Evolutionary conservation across 2,329 filamentous ascomycete species (phyloP), one percentile per base, ranked within the genome.

Genomic region (Fusarium acutatum): DNA sequence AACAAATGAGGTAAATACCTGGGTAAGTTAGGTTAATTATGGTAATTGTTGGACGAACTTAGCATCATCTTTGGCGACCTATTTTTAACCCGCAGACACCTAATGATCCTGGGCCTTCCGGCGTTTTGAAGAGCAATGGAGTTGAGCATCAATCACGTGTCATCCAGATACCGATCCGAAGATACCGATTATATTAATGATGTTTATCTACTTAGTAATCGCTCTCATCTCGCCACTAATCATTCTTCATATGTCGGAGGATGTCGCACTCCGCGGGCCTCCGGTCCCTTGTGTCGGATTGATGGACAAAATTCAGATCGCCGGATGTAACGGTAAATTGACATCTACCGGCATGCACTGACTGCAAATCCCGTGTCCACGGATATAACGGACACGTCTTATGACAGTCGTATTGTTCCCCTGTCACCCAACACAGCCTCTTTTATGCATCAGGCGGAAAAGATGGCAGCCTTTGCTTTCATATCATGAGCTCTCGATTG

Each of bases 241-340:
- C 50, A 7, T 37, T 12, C 5, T 26, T 5, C 18, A 15, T 26
- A 9, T 1, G 10, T 28, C 34, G 20, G 32, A 18, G 14, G 7
- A 22, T 54, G 12, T 54, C 24, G 34, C 20, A 10, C 24, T 38
- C 24, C 34, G 34, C n/a, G 50, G 47, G 50, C 24, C 20, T 18
- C 18, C 4, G 7, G 4, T 17, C 24, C 24, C 12, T 35, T 3
- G n/a, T 3, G 17, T 40, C 5, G 53, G 28, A 28, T 35, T 58
- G 40, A 49, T 58, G 54, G 40, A 58, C n/a, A 35, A n/a, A 28
- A 58, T 58, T 28, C 4, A 35, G 40, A 49, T 58, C 40, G 12
- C 54, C 30, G 54, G 54, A n/a, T 49, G 24, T 35, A 49, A 58
- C 54, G 43, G 24, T n/a, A n/a, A 17, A 34, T 22, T 15, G 18